A percentile compares a stretch with the other conserved stretches of the same genome.
Evolutionary conservation across 1,139 yeast species (phyloP).

Genomic region (Lodderomyces metapsilosis): DNA sequence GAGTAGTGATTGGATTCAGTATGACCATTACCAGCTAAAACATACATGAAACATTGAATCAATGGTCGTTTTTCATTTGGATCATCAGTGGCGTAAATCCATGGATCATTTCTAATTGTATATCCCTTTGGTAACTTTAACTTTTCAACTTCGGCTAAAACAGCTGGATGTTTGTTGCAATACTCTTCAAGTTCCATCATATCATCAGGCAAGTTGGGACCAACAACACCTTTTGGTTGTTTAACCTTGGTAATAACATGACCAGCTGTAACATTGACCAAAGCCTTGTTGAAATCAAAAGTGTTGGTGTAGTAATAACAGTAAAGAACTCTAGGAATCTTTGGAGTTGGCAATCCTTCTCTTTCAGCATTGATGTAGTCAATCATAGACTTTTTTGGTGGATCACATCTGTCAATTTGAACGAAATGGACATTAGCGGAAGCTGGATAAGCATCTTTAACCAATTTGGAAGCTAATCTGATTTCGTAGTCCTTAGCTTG

Average conservation of each 20-base stretch:
- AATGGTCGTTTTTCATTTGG: conserved; percentile 58
- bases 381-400: conserved; percentile 76
- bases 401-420: conserved; percentile 72
- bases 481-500: conserved; percentile 67
- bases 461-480: conserved; percentile 58
- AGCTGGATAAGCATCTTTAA: conserved; percentile 57
- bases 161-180: conserved; percentile 55
- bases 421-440: conserved; percentile 60
- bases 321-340: conserved; percentile 64
- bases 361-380: conserved; percentile 70
- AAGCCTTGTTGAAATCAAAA: conserved; percentile 65
- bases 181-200: conserved; percentile 52
- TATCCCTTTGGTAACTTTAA: conserved; percentile 57
- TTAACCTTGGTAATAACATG: conserved; percentile 59
- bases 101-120: conserved; percentile 70
- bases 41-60: conserved; percentile 77
- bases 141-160: conserved; percentile 62
- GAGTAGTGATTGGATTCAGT: conserved; percentile 84
- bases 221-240: conserved; percentile 64
- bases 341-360: conserved; percentile 55
- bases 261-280: conserved; percentile 64
- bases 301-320: conserved; percentile 63
- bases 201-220: conserved; percentile 76
- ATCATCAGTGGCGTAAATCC: conserved; percentile 87
- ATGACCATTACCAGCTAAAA: conserved; percentile 66